Evolutionary conservation across 108 stramenopile genomes (phyloP).

Genomic region (Cylindrotheca fusiformis): DNA sequence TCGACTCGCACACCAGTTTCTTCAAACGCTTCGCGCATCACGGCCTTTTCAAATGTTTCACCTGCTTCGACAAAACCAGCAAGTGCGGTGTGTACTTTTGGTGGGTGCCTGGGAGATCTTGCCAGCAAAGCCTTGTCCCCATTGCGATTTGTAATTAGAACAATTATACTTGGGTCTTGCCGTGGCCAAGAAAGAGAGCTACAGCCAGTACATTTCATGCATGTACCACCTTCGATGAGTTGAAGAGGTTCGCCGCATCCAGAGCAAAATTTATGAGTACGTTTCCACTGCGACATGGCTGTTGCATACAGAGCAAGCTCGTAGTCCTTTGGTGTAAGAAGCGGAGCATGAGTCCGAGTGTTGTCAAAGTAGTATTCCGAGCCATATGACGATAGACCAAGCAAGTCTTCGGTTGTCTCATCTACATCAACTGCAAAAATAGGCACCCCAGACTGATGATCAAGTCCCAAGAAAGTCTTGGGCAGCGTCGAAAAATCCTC

Average conservation of each 20-base stretch:
- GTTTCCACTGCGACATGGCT: constrained; percentile 65
- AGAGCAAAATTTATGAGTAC: constrained; percentile 46
- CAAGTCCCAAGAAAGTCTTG: constrained; percentile 43
- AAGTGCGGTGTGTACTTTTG: constrained; percentile 62
- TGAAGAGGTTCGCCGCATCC: constrained; percentile 48
- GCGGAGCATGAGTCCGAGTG: constrained; percentile 64
- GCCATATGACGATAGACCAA: not conserved
- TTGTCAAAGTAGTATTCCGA: constrained; percentile 41
- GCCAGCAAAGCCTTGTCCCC: constrained; percentile 62
- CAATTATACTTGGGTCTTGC: constrained; percentile 85
- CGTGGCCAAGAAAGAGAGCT: constrained; percentile 58
- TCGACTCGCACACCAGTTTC: constrained; percentile 69
- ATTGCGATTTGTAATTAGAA: constrained; percentile 39
- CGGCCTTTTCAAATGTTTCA: constrained; percentile 79
- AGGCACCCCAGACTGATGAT: constrained; percentile 18
- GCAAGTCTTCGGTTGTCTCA: not conserved
- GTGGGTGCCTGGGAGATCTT: constrained; percentile 65
- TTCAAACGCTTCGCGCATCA: constrained; percentile 68
- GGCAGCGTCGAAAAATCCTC: not conserved
- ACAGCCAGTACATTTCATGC: constrained; percentile 48
- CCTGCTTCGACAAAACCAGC: constrained; percentile 90
- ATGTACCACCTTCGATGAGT: constrained; percentile 59
- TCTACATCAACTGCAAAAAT: constrained; percentile 48
- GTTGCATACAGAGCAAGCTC: constrained; percentile 77
- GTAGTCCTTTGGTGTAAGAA: constrained; percentile 52